Evolutionary conservation across 345 rosid genomes (phyloP).

Genomic region (Euphorbia peplus): DNA sequence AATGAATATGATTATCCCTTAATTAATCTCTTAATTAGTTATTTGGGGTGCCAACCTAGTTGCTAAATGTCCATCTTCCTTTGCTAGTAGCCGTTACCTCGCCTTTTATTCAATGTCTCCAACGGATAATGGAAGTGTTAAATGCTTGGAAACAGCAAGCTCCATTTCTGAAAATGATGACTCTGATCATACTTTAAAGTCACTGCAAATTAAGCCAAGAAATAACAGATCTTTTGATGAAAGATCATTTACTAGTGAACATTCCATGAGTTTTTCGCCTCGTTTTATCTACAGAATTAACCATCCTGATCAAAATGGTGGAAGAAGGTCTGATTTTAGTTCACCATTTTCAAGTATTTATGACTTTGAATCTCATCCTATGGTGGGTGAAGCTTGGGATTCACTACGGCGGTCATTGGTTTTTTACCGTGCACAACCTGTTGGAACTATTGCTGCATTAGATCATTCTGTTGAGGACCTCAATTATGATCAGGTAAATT

Average conservation of each 20-base stretch:
- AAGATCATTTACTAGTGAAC: constrained; percentile 23
- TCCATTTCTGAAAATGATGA: constrained; percentile 32
- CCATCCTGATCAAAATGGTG: too few species aligned
- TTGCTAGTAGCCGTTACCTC: too few species aligned
- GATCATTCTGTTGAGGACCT: constrained; percentile 76
- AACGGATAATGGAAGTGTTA: constrained; percentile 3
- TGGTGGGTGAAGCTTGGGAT: constrained; percentile 82
- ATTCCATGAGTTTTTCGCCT: too few species aligned
- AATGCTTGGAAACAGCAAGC: background rate
- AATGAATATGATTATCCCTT: too few species aligned
- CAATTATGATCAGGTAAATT: constrained; percentile 98
- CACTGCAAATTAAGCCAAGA: too few species aligned
- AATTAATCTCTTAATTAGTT: too few species aligned
- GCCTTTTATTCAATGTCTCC: constrained; percentile 9
- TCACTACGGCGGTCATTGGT: constrained; percentile 71
- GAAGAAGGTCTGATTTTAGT: constrained; percentile 57
- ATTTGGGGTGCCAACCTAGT: too few species aligned
- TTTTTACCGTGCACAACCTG: constrained; percentile 77
- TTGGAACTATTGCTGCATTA: constrained; percentile 87
- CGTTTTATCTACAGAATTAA: too few species aligned
- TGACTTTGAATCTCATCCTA: constrained; percentile 55
- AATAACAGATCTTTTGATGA: constrained; percentile 37
- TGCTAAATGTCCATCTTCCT: too few species aligned
- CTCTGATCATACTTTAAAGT: constrained; percentile 23
- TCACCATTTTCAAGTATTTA: constrained; percentile 50